These are phyloP conservation scores for Oryza brachyantha DNA, from an alignment of 176 grass and related monocot genomes.

Conservation along the genomic window DNA sequence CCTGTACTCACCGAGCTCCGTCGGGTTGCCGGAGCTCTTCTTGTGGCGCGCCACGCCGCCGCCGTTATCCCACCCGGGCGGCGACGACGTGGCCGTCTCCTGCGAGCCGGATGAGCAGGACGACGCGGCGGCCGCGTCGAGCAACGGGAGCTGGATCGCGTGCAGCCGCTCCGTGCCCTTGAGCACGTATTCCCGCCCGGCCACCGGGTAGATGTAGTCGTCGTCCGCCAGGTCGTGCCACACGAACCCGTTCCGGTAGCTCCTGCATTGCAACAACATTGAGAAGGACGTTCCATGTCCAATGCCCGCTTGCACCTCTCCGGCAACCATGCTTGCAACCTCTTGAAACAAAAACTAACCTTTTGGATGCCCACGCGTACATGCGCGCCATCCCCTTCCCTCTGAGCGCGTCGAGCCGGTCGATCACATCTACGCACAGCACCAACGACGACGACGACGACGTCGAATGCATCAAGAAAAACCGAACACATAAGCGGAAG, in stretches of 20 bases:
- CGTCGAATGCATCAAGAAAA: neutral
- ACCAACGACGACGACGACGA: neutral
- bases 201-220: constrained; percentile 81
- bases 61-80: constrained; percentile 29
- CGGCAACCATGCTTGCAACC: neutral
- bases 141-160: constrained; percentile 18
- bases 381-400: constrained; percentile 72
- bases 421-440: constrained; percentile 59
- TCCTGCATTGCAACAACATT: constrained; percentile 45
- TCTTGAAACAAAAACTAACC: constrained; percentile 37
- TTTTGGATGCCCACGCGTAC: constrained; percentile 88
- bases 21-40: constrained; percentile 1
- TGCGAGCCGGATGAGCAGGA: constrained; percentile 48
- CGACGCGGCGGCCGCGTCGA: constrained; percentile 30
- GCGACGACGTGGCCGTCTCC: constrained; percentile 41
- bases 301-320: neutral
- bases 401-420: constrained; percentile 67
- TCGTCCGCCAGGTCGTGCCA: constrained; percentile 89
- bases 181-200: constrained; percentile 79
- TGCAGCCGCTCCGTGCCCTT: constrained; percentile 82
- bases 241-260: constrained; percentile 89
- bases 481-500: neutral
- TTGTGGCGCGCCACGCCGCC: constrained; percentile 4
- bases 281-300: neutral
- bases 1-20: constrained; percentile 42